Evolutionary conservation across 495 filamentous ascomycete species (phyloP).

Genomic region (Daldinia decipiens): DNA sequence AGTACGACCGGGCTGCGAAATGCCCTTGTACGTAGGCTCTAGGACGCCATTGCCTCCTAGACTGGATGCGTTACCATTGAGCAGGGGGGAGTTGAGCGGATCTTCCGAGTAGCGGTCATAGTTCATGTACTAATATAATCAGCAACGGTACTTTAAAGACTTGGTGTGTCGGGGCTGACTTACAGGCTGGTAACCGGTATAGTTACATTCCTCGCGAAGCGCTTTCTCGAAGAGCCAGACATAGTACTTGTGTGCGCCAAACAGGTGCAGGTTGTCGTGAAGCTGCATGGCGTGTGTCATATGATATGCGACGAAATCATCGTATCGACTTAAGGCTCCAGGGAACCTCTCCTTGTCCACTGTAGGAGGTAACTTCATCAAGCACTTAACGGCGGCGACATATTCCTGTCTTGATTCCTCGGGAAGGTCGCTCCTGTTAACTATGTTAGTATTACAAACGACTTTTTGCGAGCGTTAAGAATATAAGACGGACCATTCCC

Average conservation of each 20-base stretch:
- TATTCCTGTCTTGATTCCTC: slow-evolving; percentile 54
- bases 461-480: not conserved
- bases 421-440: slow-evolving; percentile 54
- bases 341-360: slow-evolving; percentile 56
- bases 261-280: slow-evolving; percentile 66
- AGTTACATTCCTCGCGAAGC: slow-evolving; percentile 75
- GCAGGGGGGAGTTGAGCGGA: slow-evolving; percentile 51
- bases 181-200: slow-evolving; percentile 62
- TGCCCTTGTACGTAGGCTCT: slow-evolving; percentile 50
- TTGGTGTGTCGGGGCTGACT: slow-evolving; percentile 1
- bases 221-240: slow-evolving; percentile 72
- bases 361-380: slow-evolving; percentile 56
- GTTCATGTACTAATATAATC: slow-evolving; percentile 54
- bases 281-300: slow-evolving; percentile 58
- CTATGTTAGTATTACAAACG: slow-evolving; percentile 17
- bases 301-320: slow-evolving; percentile 66
- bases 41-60: slow-evolving; percentile 54
- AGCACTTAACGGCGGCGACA: slow-evolving; percentile 59
- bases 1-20: slow-evolving; percentile 42
- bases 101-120: slow-evolving; percentile 55
- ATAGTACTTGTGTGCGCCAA: slow-evolving; percentile 76
- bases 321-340: slow-evolving; percentile 60
- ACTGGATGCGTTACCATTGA: slow-evolving; percentile 56
- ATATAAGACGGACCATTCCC: slow-evolving; percentile 58
- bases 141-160: not conserved